phyloP scores from a whole-genome alignment of 495 filamentous ascomycete species.

The Chaetomidium leptoderma region DNA sequence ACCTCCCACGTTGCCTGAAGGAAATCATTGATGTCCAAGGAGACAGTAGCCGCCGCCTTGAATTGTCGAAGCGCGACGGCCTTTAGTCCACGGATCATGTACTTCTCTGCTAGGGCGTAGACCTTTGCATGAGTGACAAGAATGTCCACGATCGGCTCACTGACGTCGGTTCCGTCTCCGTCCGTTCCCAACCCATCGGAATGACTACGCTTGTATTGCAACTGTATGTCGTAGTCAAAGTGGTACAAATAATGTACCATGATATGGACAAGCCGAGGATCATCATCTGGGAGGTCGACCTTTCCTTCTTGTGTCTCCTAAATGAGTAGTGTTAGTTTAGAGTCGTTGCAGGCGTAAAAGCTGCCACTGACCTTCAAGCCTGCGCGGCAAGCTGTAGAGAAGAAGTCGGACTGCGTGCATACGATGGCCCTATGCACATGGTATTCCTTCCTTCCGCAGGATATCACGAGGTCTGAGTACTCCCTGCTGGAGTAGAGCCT shows the following conservation, averaged over 20 bases:
- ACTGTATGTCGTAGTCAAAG: constrained; percentile 1
- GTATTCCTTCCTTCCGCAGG: constrained; percentile 4
- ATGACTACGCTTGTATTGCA: not conserved
- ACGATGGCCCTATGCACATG: constrained; percentile 3
- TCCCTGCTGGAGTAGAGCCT: constrained; percentile 3
- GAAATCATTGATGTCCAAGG: not conserved
- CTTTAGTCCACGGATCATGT: constrained; percentile 2
- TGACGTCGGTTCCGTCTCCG: not conserved
- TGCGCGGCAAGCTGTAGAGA: constrained; percentile 4
- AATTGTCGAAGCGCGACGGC: constrained; percentile 3
- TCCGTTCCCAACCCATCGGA: not conserved
- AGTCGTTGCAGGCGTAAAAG: not conserved
- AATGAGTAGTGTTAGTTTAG: not conserved
- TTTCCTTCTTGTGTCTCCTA: constrained; percentile 6
- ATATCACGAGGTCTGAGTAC: constrained; percentile 6
- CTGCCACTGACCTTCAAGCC: constrained; percentile 8
- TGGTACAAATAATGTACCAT: constrained; percentile 9
- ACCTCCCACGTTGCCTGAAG: not conserved
- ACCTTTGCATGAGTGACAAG: constrained; percentile 1
- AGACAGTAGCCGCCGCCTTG: not conserved
- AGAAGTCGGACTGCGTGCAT: constrained; percentile 5
- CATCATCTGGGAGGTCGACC: constrained; percentile 2
- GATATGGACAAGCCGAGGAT: constrained; percentile 2
- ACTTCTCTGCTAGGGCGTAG: constrained; percentile 1
- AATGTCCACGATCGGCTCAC: not conserved